Evolutionary conservation across 257 asterid genomes (phyloP).

Genomic region (Nicotiana tabacum): DNA sequence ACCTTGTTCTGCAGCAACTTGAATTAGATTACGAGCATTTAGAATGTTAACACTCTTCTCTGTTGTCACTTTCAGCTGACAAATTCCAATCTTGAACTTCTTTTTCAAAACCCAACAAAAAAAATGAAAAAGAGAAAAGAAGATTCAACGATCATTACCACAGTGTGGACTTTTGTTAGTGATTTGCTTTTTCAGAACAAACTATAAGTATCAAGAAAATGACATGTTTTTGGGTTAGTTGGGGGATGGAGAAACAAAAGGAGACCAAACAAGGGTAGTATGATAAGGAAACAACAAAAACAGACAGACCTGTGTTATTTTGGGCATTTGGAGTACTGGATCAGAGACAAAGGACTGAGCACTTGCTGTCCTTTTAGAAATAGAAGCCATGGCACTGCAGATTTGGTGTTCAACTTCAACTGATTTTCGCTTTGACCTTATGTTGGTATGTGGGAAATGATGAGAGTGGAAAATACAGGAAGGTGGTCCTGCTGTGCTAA

Average conservation of each 20-base stretch:
- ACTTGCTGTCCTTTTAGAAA: not conserved
- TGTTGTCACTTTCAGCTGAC: constrained; percentile 32
- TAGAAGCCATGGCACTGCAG: not conserved
- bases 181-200: not conserved
- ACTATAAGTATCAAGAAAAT: not conserved
- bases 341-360: not conserved
- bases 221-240: not conserved
- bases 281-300: not conserved
- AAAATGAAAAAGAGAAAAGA: not conserved
- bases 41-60: constrained; percentile 25
- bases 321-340: not conserved
- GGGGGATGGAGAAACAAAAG: not conserved
- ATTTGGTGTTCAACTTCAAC: no score
- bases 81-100: constrained; percentile 40
- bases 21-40: constrained; percentile 23
- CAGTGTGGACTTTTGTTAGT: not conserved
- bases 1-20: constrained; percentile 32
- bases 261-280: not conserved
- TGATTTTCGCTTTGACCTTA: no score
- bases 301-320: not conserved
- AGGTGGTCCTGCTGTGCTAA: no score
- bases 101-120: not conserved
- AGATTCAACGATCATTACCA: not conserved
- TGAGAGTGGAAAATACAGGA: no score
- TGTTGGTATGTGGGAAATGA: no score